Base-by-base conservation (phyloP, 148 eudicot species). In the Limonium bicolor region DNA sequence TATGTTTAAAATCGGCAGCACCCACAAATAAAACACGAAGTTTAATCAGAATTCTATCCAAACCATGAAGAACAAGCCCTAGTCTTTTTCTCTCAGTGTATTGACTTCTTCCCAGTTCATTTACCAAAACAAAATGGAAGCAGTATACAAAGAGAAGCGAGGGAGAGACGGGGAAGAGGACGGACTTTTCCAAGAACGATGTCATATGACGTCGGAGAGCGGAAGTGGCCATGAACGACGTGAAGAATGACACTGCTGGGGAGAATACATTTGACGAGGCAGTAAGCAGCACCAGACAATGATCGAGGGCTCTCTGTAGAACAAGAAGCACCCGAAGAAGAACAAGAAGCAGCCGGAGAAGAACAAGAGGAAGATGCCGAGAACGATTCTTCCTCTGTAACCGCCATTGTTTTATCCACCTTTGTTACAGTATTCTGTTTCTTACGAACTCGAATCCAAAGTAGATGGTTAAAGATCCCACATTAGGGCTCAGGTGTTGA, bases 201-300 rank as follows among this genome's bases (percentile, higher is more conserved):
- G 57, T 86, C 93, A 65, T 72, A 28, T n/a, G 96, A 75, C 24
- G 72, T 26, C 27, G 86, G 67, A 15, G 75, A 72, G 47, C 97
- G 97, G 63, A 88, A 56, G 56, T 66, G 83, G 13, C 86, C 97
- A 19, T 60, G 67, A 20, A 77, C 76, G 12, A 73, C 86, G 24
- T 88, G 97, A 40, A 77, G 90, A 47, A 83, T 73, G 27, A 72
- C 94, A 68, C 84, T 77, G 20, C 94, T 70, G 26, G 76, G 73
- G 36, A 88, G 80, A 27, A 77, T 74, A 22, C 84, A 74, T 54
- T 88, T 88, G 27, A 92, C 92, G 28, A 88, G 72, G 48, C 80
- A 88, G 55, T 58, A 68, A 29, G 65, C 74, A 27, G 74, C 81
- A 36, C 62, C 48, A 15, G 77, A 54, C 9, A 42, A 22, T 19